Evolutionary conservation across 2,329 filamentous ascomycete genomes (phyloP), one percentile per base, ranked within the genome.

Genomic region (Eutypa lata): DNA sequence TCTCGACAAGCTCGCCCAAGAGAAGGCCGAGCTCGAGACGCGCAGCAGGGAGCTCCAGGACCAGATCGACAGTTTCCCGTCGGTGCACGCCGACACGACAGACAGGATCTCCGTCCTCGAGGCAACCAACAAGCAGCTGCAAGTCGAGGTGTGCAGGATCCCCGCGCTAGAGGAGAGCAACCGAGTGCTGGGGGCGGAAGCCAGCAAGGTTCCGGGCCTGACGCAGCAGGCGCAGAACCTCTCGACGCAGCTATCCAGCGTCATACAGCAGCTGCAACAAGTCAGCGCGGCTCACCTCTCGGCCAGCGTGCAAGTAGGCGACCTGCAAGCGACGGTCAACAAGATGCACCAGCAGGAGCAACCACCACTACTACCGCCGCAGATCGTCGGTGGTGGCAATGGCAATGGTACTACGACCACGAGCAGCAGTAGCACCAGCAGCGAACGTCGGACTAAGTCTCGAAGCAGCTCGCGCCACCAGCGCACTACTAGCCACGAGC

Each of bases 391-490:
- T n/a, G 6, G 26, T 31, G 10, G 6, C 26, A 31, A 10, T 10
- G 10, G 26, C 26, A 31, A 10, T 10, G 10, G 26, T 10, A 31
- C 6, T 31, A 31, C 26, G 6, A 31, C 6, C 35, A 38, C 6
- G 7, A 38, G 35, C 35, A 38, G n/a, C 35, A 38, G 35, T 14
- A 38, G 35, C 33, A 28, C 5, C 33, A 31, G 31, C 47, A 38
- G 47, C 35, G 13, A 19, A 13, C 33, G 47, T 8, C 24, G 40
- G 43, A 22, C 44, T 37, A 58, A 62, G 46, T 62, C 60, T 47
- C 61, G 65, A 44, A 65, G 62, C 54, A 63, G 38, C 48, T 67
- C 65, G 10, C 59, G 65, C 13, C 38, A 5, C 52, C 60, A n/a
- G 43, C 52, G 28, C 59, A 16, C 49, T 14, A 65, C 56, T 53